phyloP scores from a whole-genome alignment of 1,284 basidiomycete species.

The Ceratobasidium sp. region DNA sequence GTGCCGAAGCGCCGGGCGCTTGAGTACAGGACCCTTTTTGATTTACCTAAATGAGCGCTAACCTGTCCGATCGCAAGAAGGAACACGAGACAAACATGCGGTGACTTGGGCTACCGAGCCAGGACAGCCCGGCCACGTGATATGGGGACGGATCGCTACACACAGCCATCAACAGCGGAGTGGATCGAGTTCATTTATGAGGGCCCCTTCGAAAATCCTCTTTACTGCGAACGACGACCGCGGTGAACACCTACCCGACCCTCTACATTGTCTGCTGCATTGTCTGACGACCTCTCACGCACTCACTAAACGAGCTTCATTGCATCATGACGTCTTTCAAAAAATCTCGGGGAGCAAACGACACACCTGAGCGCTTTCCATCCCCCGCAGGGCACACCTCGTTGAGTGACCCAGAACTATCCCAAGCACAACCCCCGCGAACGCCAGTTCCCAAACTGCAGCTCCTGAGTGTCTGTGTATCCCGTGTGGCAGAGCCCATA shows the following conservation, averaged over 20 bases:
- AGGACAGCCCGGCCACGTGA: not conserved
- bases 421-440: not conserved
- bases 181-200: no score
- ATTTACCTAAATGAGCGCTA: not conserved
- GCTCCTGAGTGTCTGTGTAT: conserved; percentile 30
- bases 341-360: not conserved
- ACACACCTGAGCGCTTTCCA: not conserved
- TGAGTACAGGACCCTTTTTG: not conserved
- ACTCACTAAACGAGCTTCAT: not conserved
- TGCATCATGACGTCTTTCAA: not conserved
- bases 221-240: no score
- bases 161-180: no score
- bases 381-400: not conserved
- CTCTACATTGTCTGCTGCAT: not conserved
- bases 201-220: no score
- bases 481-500: conserved; percentile 24
- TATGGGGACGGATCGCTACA: no score
- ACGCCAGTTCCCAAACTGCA: conserved; percentile 28
- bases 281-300: not conserved
- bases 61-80: not conserved
- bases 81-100: conserved; percentile 1
- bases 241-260: not conserved
- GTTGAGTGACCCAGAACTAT: conserved; percentile 19
- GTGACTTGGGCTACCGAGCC: not conserved
- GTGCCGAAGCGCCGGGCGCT: conserved; percentile 29